Conservation (phyloP, 2,329 filamentous ascomycete species). For the Scedosporium aurantiacum region DNA sequence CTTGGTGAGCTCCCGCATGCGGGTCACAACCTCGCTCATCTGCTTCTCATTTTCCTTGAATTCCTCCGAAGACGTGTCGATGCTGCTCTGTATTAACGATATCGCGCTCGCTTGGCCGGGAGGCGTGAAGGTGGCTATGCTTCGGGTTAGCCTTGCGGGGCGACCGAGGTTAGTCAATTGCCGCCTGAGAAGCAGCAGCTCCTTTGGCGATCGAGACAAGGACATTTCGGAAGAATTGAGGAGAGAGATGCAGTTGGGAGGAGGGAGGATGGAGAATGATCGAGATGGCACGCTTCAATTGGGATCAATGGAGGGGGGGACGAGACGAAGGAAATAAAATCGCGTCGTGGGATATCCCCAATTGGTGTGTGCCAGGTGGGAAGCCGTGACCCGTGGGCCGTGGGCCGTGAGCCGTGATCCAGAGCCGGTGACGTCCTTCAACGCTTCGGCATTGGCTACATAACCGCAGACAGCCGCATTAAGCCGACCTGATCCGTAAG, state of each 20-base stretch:
- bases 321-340: too few species aligned
- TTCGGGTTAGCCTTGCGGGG: constrained; percentile 19
- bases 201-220: constrained; percentile 32
- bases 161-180: constrained; percentile 24
- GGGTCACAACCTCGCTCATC: constrained; percentile 63
- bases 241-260: constrained; percentile 3
- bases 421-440: neutral
- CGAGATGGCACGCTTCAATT: neutral
- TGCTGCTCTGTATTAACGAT: constrained; percentile 62
- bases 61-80: constrained; percentile 67
- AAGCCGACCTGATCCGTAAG: constrained; percentile 19
- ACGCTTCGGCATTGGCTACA: neutral
- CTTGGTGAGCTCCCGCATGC: constrained; percentile 58
- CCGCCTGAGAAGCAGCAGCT: constrained; percentile 30
- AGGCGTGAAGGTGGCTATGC: constrained; percentile 66
- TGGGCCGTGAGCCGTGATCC: neutral
- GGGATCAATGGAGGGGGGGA: too few species aligned
- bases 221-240: constrained; percentile 28
- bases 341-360: too few species aligned
- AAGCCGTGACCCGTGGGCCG: neutral
- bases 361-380: too few species aligned
- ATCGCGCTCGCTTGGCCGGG: constrained; percentile 73
- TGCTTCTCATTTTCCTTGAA: constrained; percentile 71
- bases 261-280: constrained; percentile 3
- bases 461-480: constrained; percentile 32